phyloP scores from a whole-genome alignment of 495 filamentous ascomycete genomes.

The Neurospora sp. region DNA sequence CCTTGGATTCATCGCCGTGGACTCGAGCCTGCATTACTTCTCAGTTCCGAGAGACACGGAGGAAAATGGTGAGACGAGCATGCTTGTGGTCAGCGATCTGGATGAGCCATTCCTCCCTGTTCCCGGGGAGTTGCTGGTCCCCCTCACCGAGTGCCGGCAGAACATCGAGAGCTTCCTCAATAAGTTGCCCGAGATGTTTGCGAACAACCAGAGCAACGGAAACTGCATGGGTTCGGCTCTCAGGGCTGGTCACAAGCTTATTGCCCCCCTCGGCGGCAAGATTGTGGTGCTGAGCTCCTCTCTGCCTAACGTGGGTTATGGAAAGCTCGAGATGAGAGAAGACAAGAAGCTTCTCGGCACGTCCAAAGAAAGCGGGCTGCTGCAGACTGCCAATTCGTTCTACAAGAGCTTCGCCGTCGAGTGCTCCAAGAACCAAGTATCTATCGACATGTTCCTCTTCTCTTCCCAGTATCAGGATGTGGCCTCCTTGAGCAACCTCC shows the following conservation, averaged over 20 bases:
- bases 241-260: slow-evolving; percentile 87
- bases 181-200: slow-evolving; percentile 94
- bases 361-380: slow-evolving; percentile 72
- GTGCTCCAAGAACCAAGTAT: slow-evolving; percentile 97
- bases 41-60: slow-evolving; percentile 79
- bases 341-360: slow-evolving; percentile 96
- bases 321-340: slow-evolving; percentile 87
- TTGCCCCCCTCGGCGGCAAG: slow-evolving; percentile 88
- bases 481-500: slow-evolving; percentile 86
- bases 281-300: slow-evolving; percentile 81
- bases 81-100: slow-evolving; percentile 92
- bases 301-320: slow-evolving; percentile 82
- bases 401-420: slow-evolving; percentile 99
- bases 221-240: slow-evolving; percentile 92
- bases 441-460: slow-evolving; percentile 99
- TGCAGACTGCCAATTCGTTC: slow-evolving; percentile 89
- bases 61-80: slow-evolving; percentile 69
- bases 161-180: slow-evolving; percentile 86
- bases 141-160: slow-evolving; percentile 74
- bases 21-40: slow-evolving; percentile 93
- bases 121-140: slow-evolving; percentile 85
- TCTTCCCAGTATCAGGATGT: slow-evolving; percentile 96
- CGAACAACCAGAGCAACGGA: slow-evolving; percentile 73
- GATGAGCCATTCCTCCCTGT: slow-evolving; percentile 96
- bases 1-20: slow-evolving; percentile 90